Percentiles rank a stretch among this genome's conserved stretches.
These are phyloP conservation scores for Naumovozyma dairenensis DNA, from an alignment of 805 yeast genomes.

Conservation along the genomic window DNA sequence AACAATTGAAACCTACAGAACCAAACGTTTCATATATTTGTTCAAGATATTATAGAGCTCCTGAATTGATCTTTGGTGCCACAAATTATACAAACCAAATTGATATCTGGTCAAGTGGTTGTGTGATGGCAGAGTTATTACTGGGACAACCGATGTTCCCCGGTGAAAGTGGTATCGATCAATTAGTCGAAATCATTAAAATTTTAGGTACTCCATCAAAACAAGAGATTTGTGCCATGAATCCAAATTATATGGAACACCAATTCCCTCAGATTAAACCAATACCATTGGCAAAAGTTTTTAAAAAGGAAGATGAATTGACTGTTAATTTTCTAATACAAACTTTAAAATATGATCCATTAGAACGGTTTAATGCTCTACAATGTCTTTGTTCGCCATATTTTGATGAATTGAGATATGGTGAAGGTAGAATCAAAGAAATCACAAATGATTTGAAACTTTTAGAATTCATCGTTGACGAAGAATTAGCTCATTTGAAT, in stretches of 20 bases:
- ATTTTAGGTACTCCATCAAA: slow-evolving; percentile 90
- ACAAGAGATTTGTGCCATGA: slow-evolving; percentile 89
- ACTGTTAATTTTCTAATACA: slow-evolving; percentile 46
- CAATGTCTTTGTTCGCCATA: slow-evolving; percentile 26
- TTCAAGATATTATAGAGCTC: slow-evolving; percentile 94
- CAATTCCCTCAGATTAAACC: slow-evolving; percentile 84
- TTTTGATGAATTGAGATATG: slow-evolving; percentile 25
- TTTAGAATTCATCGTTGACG: slow-evolving; percentile 20
- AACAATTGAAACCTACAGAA: slow-evolving; percentile 77
- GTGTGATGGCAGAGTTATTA: slow-evolving; percentile 94
- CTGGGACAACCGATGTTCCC: slow-evolving; percentile 96
- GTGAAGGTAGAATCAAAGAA: slow-evolving; percentile 10
- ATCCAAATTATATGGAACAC: slow-evolving; percentile 95
- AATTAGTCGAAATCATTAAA: slow-evolving; percentile 91
- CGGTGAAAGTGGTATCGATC: slow-evolving; percentile 96
- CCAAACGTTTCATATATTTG: slow-evolving; percentile 96
- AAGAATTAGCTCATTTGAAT: slow-evolving; percentile 23
- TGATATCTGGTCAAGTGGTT: slow-evolving; percentile 95
- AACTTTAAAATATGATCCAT: slow-evolving; percentile 61
- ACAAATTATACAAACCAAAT: slow-evolving; percentile 93
- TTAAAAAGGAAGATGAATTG: slow-evolving; percentile 40
- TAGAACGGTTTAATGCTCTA: slow-evolving; percentile 48
- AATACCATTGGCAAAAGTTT: slow-evolving; percentile 59
- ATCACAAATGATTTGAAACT: slow-evolving; percentile 13
- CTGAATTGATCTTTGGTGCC: slow-evolving; percentile 95